phyloP scores from a whole-genome alignment of 1,139 yeast species.

The Kodamaea sp. region DNA sequence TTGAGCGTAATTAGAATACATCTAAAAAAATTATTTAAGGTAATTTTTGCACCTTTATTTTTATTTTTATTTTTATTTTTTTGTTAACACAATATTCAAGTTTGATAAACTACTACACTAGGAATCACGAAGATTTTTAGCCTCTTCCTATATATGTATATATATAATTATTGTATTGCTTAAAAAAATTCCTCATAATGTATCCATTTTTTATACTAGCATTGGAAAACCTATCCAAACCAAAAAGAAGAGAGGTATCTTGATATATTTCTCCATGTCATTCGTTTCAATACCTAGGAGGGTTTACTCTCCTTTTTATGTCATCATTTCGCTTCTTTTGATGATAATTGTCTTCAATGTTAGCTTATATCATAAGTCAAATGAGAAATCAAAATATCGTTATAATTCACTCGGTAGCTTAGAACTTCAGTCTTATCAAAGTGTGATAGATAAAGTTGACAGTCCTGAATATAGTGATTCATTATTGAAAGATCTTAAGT shows the following conservation, averaged over 20 bases:
- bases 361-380: slow-evolving; percentile 7
- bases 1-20: no score
- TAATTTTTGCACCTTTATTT: no score
- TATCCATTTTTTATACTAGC: no score
- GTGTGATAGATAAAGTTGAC: slow-evolving; percentile 9
- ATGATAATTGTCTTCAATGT: slow-evolving; percentile 11
- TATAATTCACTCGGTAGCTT: background rate
- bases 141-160: no score
- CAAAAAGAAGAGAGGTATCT: background rate
- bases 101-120: no score
- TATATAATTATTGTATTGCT: no score
- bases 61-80: no score
- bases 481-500: slow-evolving; percentile 13
- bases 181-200: no score
- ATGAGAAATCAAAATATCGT: background rate
- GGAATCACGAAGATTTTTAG: no score
- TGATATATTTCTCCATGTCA: slow-evolving; percentile 3
- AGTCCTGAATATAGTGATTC: slow-evolving; percentile 8
- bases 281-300: slow-evolving; percentile 10
- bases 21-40: no score
- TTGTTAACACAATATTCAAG: no score
- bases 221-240: background rate
- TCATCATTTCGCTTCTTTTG: slow-evolving; percentile 9
- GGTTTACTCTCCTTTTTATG: slow-evolving; percentile 12
- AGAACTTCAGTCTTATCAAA: background rate